Evolutionary conservation across 192 early-diverging fungal species (phyloP), one percentile per base, ranked within the genome.

Genomic region (Linnemannia schmuckeri): DNA sequence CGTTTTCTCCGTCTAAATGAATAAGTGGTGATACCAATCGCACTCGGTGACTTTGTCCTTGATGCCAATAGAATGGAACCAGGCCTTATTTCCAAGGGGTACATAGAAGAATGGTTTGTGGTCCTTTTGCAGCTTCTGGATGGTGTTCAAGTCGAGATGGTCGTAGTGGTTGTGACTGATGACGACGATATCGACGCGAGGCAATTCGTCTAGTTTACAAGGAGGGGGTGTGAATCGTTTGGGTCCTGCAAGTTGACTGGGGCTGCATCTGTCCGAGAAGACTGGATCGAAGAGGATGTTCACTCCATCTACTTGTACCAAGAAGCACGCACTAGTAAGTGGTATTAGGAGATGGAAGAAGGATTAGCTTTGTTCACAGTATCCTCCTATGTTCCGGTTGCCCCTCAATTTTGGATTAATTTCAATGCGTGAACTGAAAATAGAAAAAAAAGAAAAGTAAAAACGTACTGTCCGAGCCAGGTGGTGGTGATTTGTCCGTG

Each of bases 161-260:
- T 97, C 97, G 83, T 97, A 98, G 80, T 98, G 97, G 85, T 97
- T 97, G 85, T 98, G 97, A 42, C 92, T 93, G 41, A 97, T 92
- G 10, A 97, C 87, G 12, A 97, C 93, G 1, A 92, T 90, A 72
- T 97, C 96, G 63, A 97, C 90, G 7, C 89, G 88, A 0, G 95
- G 94, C 37, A 96, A 81, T 20, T 94, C 94, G 22, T 84, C 89
- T 24, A 97, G 82, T 38, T 89, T 83, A 79, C 93, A 95, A 1
- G 96, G 94, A 0, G 94, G 90, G 30, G 90, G 88, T 0, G 92
- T 94, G 79, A 88, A 90, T 27, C 96, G 93, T 78, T 93, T 93
- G 22, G 94, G 95, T 0, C 95, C 96, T 2, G 90, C 88, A 61
- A 88, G 92, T 81, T 93, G 92, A 13, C 90, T 82, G 3, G 96